A percentile compares a stretch with the other conserved stretches of the same genome.
phyloP scores from a whole-genome alignment of 2,329 filamentous ascomycete species.

The Alternaria novae-zelandiae region DNA sequence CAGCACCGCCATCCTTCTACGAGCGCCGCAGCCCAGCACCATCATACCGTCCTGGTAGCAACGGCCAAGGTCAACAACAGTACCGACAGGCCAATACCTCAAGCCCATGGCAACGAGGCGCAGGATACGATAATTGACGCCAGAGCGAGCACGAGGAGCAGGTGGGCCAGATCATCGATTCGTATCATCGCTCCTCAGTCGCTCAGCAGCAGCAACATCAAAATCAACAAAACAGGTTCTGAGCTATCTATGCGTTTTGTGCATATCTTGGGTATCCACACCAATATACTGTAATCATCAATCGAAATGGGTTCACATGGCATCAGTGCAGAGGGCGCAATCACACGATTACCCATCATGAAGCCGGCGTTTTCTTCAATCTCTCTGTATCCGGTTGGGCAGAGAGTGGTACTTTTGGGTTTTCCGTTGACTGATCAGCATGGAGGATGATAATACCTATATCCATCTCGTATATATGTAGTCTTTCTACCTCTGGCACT shows the following conservation, averaged over 20 bases:
- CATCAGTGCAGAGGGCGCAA: slow-evolving; percentile 18
- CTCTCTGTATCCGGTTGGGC: slow-evolving; percentile 13
- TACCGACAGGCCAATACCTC: slow-evolving; percentile 59
- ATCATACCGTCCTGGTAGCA: slow-evolving; percentile 49
- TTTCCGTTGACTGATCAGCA: slow-evolving; percentile 3
- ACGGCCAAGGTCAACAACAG: slow-evolving; percentile 30
- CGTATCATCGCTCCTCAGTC: slow-evolving; percentile 43
- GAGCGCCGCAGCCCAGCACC: slow-evolving; percentile 42
- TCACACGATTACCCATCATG: slow-evolving; percentile 22
- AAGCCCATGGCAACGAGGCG: slow-evolving; percentile 70
- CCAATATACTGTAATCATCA: slow-evolving; percentile 34
- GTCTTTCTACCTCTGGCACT: not conserved
- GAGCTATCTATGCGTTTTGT: slow-evolving; percentile 31
- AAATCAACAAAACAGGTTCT: slow-evolving; percentile 26
- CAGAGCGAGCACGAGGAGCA: slow-evolving; percentile 47
- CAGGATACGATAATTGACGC: slow-evolving; percentile 66
- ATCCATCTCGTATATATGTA: slow-evolving; percentile 9
- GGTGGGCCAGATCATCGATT: slow-evolving; percentile 45
- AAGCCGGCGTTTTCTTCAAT: slow-evolving; percentile 27
- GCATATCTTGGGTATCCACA: slow-evolving; percentile 28
- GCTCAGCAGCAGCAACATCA: slow-evolving; percentile 16
- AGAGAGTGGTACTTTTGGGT: slow-evolving; percentile 3
- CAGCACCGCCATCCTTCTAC: slow-evolving; percentile 36
- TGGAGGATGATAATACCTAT: slow-evolving; percentile 7
- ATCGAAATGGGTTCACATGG: slow-evolving; percentile 25